Conservation (phyloP, 352 stramenopile species). For the Globisporangium alternatum region DNA sequence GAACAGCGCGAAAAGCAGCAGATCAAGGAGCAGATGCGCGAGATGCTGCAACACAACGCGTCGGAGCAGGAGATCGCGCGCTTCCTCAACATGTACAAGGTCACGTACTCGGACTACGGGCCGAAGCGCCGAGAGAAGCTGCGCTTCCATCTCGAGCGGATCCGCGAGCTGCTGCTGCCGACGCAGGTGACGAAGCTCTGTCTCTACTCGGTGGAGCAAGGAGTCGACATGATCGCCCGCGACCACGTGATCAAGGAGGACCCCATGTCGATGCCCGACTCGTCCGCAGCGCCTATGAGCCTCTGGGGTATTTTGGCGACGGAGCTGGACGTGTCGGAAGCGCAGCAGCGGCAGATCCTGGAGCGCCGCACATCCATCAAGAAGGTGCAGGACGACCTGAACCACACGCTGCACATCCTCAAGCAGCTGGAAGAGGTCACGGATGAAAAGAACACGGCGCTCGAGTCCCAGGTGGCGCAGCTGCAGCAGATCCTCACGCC, state of each 20-base stretch:
- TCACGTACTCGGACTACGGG: conserved; percentile 80
- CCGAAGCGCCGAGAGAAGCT: conserved; percentile 70
- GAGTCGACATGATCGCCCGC: conserved; percentile 51
- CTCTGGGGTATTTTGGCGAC: conserved; percentile 74
- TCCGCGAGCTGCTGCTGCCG: conserved; percentile 68
- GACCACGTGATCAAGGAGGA: conserved; percentile 63
- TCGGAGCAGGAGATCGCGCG: conserved; percentile 70
- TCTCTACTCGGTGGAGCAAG: conserved; percentile 75
- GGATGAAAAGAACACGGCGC: conserved; percentile 74
- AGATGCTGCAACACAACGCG: conserved; percentile 67
- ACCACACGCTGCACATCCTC: conserved; percentile 67
- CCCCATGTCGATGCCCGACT: conserved; percentile 43
- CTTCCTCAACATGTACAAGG: conserved; percentile 83
- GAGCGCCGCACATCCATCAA: conserved; percentile 56
- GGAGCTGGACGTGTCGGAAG: conserved; percentile 62
- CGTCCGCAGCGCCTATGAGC: conserved; percentile 51
- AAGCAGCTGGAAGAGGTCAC: conserved; percentile 69
- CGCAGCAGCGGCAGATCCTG: conserved; percentile 67
- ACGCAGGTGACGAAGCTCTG: conserved; percentile 80
- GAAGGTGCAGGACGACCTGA: conserved; percentile 63
- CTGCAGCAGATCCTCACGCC: conserved; percentile 75
- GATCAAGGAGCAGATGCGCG: conserved; percentile 79
- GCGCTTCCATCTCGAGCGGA: conserved; percentile 66
- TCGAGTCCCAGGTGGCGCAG: conserved; percentile 65
- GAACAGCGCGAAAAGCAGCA: conserved; percentile 75